A percentile compares a stretch with the other conserved stretches of the same genome.
phyloP scores from a whole-genome alignment of 768 basidiomycete species.

The Tricholoma sp. region DNA sequence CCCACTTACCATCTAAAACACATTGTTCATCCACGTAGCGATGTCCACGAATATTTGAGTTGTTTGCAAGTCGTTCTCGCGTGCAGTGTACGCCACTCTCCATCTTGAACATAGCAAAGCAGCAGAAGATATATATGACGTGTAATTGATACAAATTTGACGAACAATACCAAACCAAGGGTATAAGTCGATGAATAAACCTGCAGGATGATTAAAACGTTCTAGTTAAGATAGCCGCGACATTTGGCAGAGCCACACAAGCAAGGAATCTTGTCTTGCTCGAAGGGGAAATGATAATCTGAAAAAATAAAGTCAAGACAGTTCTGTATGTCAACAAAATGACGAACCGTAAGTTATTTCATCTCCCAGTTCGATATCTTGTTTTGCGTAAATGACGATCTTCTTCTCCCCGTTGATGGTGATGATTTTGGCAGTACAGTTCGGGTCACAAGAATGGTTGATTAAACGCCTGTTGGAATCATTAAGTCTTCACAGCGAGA shows the following conservation, averaged over 20 bases:
- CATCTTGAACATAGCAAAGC: background rate
- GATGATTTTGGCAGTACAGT: slow-evolving; percentile 87
- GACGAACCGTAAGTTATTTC: slow-evolving; percentile 93
- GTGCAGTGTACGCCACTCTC: background rate
- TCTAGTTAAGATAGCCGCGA: slow-evolving; percentile 94
- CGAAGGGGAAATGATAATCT: slow-evolving; percentile 99
- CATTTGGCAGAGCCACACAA: slow-evolving; percentile 87
- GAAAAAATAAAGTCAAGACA: slow-evolving; percentile 3
- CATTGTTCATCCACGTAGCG: too few species aligned
- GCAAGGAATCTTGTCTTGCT: slow-evolving; percentile 96
- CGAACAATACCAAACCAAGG: slow-evolving; percentile 8
- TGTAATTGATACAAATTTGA: slow-evolving; percentile 5
- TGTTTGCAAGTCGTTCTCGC: too few species aligned
- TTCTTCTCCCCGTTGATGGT: slow-evolving; percentile 92
- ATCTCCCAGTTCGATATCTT: slow-evolving; percentile 92
- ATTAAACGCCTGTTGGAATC: slow-evolving; percentile 72
- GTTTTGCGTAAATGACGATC: slow-evolving; percentile 99
- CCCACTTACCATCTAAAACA: too few species aligned
- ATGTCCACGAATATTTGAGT: too few species aligned
- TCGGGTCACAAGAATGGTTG: slow-evolving; percentile 98
- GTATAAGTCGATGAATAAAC: slow-evolving; percentile 10
- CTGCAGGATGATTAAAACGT: slow-evolving; percentile 20
- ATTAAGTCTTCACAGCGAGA: slow-evolving; percentile 8
- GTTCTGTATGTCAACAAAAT: background rate
- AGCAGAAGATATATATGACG: background rate